A percentile compares a stretch with the other conserved stretches of the same genome.
Conservation (phyloP, 352 stramenopile species). For the Pythium rishiriense region DNA sequence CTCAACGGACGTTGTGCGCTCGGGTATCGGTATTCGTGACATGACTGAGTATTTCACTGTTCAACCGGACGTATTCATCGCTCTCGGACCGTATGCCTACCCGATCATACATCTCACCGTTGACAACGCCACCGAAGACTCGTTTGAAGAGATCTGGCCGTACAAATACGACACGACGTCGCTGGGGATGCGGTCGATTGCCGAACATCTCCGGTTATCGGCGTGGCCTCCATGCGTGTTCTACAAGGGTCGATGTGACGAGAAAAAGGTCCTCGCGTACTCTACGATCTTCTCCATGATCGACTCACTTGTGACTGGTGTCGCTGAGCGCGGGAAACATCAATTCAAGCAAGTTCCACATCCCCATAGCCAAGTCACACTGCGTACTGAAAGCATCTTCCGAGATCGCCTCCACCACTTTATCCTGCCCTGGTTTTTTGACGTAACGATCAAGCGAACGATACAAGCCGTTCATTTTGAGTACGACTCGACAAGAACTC, state of each 20-base stretch:
- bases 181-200: constrained; percentile 12
- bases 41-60: constrained; percentile 6
- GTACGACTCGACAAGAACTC: constrained; percentile 13
- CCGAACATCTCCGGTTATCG: neutral
- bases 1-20: constrained; percentile 16
- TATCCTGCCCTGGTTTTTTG: constrained; percentile 27
- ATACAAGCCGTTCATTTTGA: constrained; percentile 12
- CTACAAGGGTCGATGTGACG: constrained; percentile 10
- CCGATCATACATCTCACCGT: constrained; percentile 11
- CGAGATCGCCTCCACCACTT: constrained; percentile 22
- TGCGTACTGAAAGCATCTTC: constrained; percentile 3
- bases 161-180: constrained; percentile 30
- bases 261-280: neutral
- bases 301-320: neutral
- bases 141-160: constrained; percentile 2
- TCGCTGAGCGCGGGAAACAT: neutral
- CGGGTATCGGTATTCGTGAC: constrained; percentile 6
- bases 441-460: constrained; percentile 2
- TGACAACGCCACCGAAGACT: neutral
- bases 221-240: constrained; percentile 18
- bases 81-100: constrained; percentile 17
- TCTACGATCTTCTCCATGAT: constrained; percentile 9
- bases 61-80: constrained; percentile 3
- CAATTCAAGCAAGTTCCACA: neutral
- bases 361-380: neutral